Conservation (phyloP, 345 rosid genomes). For the Reutealis trisperma region DNA sequence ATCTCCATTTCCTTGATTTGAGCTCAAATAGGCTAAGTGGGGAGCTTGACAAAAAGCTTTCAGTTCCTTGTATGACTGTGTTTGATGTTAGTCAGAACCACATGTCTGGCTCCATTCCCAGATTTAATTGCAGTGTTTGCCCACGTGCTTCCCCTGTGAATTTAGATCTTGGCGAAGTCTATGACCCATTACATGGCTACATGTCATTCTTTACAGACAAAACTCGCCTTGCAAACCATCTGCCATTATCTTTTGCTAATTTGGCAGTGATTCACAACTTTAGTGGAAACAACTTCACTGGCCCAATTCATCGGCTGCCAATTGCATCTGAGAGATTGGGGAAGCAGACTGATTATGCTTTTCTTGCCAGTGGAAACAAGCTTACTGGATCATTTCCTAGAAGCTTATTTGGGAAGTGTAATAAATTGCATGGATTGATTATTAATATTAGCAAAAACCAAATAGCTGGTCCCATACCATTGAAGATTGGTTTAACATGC, state of each 20-base stretch:
- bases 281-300: slow-evolving; percentile 28
- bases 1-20: slow-evolving; percentile 33
- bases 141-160: not conserved
- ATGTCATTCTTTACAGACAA: slow-evolving; percentile 12
- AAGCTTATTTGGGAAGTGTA: slow-evolving; percentile 25
- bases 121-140: slow-evolving; percentile 23
- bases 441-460: slow-evolving; percentile 29
- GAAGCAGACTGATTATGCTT: slow-evolving; percentile 26
- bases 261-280: slow-evolving; percentile 30
- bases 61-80: slow-evolving; percentile 34
- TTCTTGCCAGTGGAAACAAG: slow-evolving; percentile 35
- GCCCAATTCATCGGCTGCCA: slow-evolving; percentile 27
- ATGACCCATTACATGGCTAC: slow-evolving; percentile 15
- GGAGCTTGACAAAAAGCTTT: slow-evolving; percentile 31
- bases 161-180: not conserved
- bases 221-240: slow-evolving; percentile 2
- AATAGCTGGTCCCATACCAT: slow-evolving; percentile 26
- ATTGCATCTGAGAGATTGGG: slow-evolving; percentile 22
- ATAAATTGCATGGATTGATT: slow-evolving; percentile 27
- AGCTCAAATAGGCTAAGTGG: slow-evolving; percentile 35
- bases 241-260: slow-evolving; percentile 18
- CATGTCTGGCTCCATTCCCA: slow-evolving; percentile 31
- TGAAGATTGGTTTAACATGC: slow-evolving; percentile 27
- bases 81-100: slow-evolving; percentile 35
- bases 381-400: slow-evolving; percentile 27